phyloP scores from a whole-genome alignment of 371 early-diverging fungal species.

The Mucor saturninus region DNA sequence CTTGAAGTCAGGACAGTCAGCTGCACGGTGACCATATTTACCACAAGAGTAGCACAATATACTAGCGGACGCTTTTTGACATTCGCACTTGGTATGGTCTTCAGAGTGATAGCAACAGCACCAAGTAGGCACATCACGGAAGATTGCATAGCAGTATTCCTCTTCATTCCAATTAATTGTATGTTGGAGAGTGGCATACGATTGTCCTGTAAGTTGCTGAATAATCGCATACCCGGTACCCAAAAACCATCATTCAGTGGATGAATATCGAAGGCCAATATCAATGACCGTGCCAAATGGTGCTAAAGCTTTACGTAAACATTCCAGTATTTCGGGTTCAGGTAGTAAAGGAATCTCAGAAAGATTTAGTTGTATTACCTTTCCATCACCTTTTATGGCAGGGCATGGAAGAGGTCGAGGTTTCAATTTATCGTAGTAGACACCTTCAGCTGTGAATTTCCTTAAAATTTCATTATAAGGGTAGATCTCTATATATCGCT shows the following conservation, averaged over 20 bases:
- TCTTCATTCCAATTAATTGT: neutral
- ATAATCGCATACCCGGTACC: conserved; percentile 1
- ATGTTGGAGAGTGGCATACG: neutral
- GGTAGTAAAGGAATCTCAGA: neutral
- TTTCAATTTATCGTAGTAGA: neutral
- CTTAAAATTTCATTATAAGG: neutral
- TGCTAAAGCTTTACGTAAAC: neutral
- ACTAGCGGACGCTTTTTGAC: neutral
- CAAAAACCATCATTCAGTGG: neutral
- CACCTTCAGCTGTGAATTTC: neutral
- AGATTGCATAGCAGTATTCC: neutral
- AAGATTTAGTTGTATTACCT: neutral
- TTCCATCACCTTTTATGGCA: neutral
- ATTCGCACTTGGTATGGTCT: conserved; percentile 7
- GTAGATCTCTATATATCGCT: conserved; percentile 1
- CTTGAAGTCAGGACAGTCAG: neutral
- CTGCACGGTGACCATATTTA: neutral
- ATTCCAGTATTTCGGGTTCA: neutral
- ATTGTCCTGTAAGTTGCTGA: neutral
- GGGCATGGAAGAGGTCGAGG: neutral
- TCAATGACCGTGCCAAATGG: neutral
- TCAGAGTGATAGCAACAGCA: conserved; percentile 7
- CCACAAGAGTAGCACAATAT: conserved; percentile 2
- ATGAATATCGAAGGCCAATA: neutral
- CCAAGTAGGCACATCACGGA: conserved; percentile 3